Base-by-base conservation (phyloP, 352 stramenopile genomes). In the Globisporangium heterothallicum region DNA sequence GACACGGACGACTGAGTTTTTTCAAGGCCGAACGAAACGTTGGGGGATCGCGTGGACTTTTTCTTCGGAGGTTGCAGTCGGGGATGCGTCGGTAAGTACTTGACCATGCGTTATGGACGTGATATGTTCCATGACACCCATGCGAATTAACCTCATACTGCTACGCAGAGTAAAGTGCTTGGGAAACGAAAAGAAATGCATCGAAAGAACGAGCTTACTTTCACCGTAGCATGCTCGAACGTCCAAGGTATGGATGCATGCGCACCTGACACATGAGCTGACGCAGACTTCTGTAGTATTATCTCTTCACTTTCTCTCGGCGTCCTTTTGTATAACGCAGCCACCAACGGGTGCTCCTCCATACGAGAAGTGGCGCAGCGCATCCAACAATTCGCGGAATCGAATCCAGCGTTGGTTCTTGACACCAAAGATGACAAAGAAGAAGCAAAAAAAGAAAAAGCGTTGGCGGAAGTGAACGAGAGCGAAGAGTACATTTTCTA, bases 11-110 rank as follows among this genome's bases (percentile, higher is more conserved):
- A 95, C 93, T 3, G 88, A 98, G 62, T 99, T 98, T 72, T 88
- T 84, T 32, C 95, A 98, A 47, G 95, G 93, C 13, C 80, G 90
- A 27, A 97, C 78, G 9, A 95, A 86, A 49, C 79, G 94, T 22
- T 98, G 94, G 94, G 94, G 90, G n/a, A 74, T 98, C 41, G 94
- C 79, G 8, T 98, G 93, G 93, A 96, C 88, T 0, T 98, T 96
- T 61, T 59, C 52, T 0, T 22, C 29, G 1, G 42, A 71, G 35
- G 61, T 77, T 2, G 32, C 25, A n/a, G 57, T 51, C 1, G 40
- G 72, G 0, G 41, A 70, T 9, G 41, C 51, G n/a, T 68, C 61
- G 48, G 77, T 87, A 59, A 50, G 65, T 69, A 19, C 7, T 16
- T 50, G 7, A n/a, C n/a, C n/a, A n/a, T n/a, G n/a, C 34, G 29